phyloP scores from a whole-genome alignment of 345 rosid species.

The Murraya koenigii region DNA sequence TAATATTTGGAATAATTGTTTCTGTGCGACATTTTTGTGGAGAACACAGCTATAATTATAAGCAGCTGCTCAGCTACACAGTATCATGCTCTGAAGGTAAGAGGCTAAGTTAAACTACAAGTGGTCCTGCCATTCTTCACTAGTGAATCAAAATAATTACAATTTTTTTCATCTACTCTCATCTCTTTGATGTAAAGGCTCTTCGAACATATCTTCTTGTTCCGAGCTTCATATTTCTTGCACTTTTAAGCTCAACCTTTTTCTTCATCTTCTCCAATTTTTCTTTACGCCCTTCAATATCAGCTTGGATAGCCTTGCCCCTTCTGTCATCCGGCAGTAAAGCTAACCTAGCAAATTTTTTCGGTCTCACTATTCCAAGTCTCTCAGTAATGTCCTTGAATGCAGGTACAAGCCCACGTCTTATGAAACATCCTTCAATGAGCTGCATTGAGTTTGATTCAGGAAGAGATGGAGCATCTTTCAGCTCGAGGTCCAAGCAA shows the following conservation, averaged over 20 bases:
- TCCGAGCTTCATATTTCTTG: conserved; percentile 18
- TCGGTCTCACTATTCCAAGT: conserved; percentile 77
- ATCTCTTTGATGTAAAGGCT: conserved; percentile 14
- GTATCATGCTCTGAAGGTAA: not conserved
- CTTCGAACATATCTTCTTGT: conserved; percentile 27
- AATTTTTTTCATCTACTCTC: not conserved
- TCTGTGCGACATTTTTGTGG: not conserved
- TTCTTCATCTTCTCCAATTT: conserved; percentile 57
- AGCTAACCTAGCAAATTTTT: conserved; percentile 83
- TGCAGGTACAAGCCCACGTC: conserved; percentile 88
- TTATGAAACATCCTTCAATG: conserved; percentile 75
- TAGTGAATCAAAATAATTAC: not conserved
- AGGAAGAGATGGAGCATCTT: conserved; percentile 61
- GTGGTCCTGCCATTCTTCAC: not conserved
- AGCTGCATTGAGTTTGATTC: conserved; percentile 77
- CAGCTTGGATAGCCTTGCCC: conserved; percentile 66
- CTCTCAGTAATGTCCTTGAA: conserved; percentile 77
- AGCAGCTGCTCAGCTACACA: not conserved
- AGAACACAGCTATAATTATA: not conserved
- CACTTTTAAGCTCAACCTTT: conserved; percentile 23
- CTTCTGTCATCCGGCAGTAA: conserved; percentile 68
- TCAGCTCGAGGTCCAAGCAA: conserved; percentile 88
- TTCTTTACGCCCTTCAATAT: conserved; percentile 62
- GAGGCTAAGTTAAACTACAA: not conserved
- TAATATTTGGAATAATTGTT: not conserved